Percentiles rank a stretch among this genome's conserved stretches.
phyloP scores from a whole-genome alignment of 164 flowering plant genomes.

The Annona squamosa region DNA sequence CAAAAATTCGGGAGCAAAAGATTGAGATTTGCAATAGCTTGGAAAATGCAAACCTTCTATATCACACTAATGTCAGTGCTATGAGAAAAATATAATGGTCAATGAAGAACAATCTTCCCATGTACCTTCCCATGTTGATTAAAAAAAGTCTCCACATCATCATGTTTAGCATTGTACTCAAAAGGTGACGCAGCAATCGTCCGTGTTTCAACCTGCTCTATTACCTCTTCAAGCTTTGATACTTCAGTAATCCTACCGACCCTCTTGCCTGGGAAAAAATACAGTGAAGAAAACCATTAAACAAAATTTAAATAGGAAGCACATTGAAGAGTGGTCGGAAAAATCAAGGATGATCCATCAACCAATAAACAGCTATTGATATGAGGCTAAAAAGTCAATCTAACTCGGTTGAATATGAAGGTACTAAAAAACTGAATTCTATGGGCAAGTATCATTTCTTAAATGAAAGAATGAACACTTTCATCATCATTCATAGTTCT shows the following conservation, averaged over 20 bases:
- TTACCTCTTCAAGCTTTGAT: constrained; percentile 61
- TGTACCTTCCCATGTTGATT: constrained; percentile 63
- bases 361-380: too few species aligned
- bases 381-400: too few species aligned
- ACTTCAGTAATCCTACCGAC: constrained; percentile 66
- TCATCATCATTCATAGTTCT: too few species aligned
- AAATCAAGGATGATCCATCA: too few species aligned
- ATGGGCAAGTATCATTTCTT: too few species aligned
- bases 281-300: background rate
- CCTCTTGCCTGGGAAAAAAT: constrained; percentile 41
- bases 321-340: too few species aligned
- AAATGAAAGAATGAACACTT: too few species aligned
- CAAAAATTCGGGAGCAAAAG: background rate
- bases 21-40: background rate
- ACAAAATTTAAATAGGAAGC: background rate
- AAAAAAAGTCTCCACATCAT: constrained; percentile 75
- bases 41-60: background rate
- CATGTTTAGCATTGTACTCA: constrained; percentile 50
- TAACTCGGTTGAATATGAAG: too few species aligned
- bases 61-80: too few species aligned
- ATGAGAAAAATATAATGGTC: background rate
- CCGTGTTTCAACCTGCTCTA: constrained; percentile 68
- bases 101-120: background rate
- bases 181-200: constrained; percentile 83
- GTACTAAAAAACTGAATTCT: too few species aligned